Evolutionary conservation across 306 rosid species (phyloP), one percentile per base, ranked within the genome.

Genomic region (Clitoria ternatea): DNA sequence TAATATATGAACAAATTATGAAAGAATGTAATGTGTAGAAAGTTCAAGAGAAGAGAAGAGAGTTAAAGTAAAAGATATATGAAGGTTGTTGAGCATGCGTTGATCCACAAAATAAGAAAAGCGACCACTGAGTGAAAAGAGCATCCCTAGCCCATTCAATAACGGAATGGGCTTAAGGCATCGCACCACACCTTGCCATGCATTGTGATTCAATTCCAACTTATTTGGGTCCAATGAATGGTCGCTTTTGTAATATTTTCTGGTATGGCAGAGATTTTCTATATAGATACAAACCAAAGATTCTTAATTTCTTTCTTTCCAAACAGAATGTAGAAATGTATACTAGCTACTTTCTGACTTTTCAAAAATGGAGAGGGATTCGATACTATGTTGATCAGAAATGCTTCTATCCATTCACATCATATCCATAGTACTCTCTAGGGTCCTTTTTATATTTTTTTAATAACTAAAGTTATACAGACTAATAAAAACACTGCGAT

Each of bases 111-210:
- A 36, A 18, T 12, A 36, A 52, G 80, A 83, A 88, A 88, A 69
- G 55, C 70, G 88, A 82, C 84, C 26, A 69, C 42, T 74, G 80
- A 70, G 59, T 61, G 77, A 61, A 72, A 78, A 71, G 55, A 61
- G 81, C 78, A 76, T 73, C 55, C 55, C 35, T 57, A 20, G 53
- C 89, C 90, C 87, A 81, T 85, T 49, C 79, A 48, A 64, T 52
- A 54, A 59, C 54, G 72, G 83, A 47, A 87, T 85, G 92, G 88
- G 86, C 72, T 62, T 52, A 54, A 44, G n/a, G 37, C 53, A 17
- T 2, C 48, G 8, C 53, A 66, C 60, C 32, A 63, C 19, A 1
- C 72, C 37, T 37, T 62, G 4, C 36, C 53, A 67, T 43, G 63
- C 1, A 33, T 33, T 44, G 24, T 61, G 23, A 60, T 70, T 42